Evolutionary conservation across 306 rosid species (phyloP), one percentile per base, ranked within the genome.

Genomic region (Purshia tridentata): DNA sequence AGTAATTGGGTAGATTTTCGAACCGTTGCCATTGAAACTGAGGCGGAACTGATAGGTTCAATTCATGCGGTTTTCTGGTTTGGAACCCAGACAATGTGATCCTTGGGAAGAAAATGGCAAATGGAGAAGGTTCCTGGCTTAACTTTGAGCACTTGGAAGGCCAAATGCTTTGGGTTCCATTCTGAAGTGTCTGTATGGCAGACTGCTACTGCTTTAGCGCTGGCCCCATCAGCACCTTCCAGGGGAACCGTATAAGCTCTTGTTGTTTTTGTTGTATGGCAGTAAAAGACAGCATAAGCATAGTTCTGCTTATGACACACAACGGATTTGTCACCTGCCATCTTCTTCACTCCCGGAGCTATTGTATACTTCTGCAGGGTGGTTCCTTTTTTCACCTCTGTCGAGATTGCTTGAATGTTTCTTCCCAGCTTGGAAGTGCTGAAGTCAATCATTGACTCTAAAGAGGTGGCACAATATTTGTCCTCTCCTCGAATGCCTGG

Each of bases 81-180:
- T 11, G 82, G 64, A 67, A 85, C 81, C 97, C 93, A 91, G 4
- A 86, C 93, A 39, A 87, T 67, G 11, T 91, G 92, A 64, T 85
- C 96, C 80, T 84, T 73, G 0, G 92, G 96, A 67, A 91, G 91
- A 78, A 89, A 91, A 68, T 91, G 97, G 80, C 97, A 91, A 0
- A 91, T 84, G 0, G 96, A 89, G 48, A 83, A 83, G 0, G 83
- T 86, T 45, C 96, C 96, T 0, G 93, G 97, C 81, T 78, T 80
- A 48, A 91, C 85, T n/a, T 89, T 91, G n/a, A 89, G 90, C 16
- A 83, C 88, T 67, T 77, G 82, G 69, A 91, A 87, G 2, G 96
- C 97, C 84, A 87, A 63, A 67, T 91, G 97, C 59, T 81, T 84
- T 0, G 96, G 93, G 67, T 89, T 91, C 96, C 96, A 89, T 18